phyloP scores from a whole-genome alignment of 2,329 filamentous ascomycete species.

The Tolypocladium pustulatum region DNA sequence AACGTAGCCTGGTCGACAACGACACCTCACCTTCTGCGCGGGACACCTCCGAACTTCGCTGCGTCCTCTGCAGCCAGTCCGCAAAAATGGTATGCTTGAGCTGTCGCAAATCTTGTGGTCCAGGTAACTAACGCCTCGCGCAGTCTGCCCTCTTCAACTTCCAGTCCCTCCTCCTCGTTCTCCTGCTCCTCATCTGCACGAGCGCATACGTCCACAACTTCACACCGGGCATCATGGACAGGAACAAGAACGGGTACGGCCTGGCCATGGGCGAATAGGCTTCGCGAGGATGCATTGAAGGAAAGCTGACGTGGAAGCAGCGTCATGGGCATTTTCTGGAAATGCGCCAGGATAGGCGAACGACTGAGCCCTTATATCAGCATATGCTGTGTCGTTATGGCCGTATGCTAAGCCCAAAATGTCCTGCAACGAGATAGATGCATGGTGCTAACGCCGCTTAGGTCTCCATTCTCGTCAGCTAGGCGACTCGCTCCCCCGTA shows the following conservation, averaged over 20 bases:
- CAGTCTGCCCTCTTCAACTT: conserved; percentile 98
- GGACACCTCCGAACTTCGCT: neutral
- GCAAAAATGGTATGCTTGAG: neutral
- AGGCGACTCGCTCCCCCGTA: conserved; percentile 13
- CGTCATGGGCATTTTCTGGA: conserved; percentile 85
- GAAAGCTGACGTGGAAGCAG: conserved; percentile 26
- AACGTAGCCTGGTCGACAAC: neutral
- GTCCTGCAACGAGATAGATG: neutral
- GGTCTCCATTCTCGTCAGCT: conserved; percentile 26
- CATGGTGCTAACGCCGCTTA: conserved; percentile 8
- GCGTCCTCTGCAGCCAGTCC: neutral
- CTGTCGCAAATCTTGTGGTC: neutral
- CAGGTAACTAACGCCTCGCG: neutral
- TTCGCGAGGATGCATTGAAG: neutral
- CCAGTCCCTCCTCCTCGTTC: conserved; percentile 87
- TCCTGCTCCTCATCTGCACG: conserved; percentile 92
- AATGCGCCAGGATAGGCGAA: conserved; percentile 86
- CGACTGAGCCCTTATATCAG: conserved; percentile 90
- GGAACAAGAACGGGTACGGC: conserved; percentile 78
- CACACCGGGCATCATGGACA: conserved; percentile 80
- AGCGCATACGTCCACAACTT: conserved; percentile 88
- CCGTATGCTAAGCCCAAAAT: conserved; percentile 41
- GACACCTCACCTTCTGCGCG: neutral
- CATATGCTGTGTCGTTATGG: conserved; percentile 88
- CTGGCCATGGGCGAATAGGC: neutral